Evolutionary conservation across 768 basidiomycete species (phyloP).

Genomic region (Trametopsis cervina): DNA sequence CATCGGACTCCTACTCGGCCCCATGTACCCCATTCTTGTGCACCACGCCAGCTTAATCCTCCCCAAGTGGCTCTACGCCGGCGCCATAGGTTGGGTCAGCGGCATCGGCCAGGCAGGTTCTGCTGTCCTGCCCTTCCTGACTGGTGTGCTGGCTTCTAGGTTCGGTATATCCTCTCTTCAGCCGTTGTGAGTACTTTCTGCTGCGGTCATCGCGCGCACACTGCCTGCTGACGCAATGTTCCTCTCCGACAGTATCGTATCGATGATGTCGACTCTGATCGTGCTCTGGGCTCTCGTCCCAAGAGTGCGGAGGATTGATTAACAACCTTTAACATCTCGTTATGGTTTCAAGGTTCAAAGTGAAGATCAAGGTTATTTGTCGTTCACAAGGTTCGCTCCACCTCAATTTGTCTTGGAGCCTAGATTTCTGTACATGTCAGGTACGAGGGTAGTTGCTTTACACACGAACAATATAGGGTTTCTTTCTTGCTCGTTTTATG

Average conservation of each 20-base stretch:
- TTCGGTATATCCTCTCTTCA: conserved; percentile 56
- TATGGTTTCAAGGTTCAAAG: too few species aligned
- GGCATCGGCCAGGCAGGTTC: conserved; percentile 60
- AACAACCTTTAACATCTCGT: too few species aligned
- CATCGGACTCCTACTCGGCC: conserved; percentile 36
- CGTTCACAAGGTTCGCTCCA: too few species aligned
- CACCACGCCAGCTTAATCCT: conserved; percentile 62
- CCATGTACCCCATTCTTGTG: conserved; percentile 54
- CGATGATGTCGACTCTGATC: conserved; percentile 55
- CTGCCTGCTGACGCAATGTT: background rate
- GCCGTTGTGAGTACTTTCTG: conserved; percentile 42
- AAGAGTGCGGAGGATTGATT: conserved; percentile 16
- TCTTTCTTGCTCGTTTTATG: too few species aligned
- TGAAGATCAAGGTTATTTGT: too few species aligned
- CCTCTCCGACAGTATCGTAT: conserved; percentile 36
- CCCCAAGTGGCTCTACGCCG: conserved; percentile 62
- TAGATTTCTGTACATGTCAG: too few species aligned
- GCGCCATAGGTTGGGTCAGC: conserved; percentile 36
- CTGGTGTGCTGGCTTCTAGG: conserved; percentile 57
- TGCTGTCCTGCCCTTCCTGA: conserved; percentile 66
- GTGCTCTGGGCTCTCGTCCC: conserved; percentile 52
- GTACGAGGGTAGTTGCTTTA: too few species aligned
- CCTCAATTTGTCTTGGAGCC: too few species aligned
- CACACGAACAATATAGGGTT: too few species aligned
- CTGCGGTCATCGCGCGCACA: background rate